Evolutionary conservation across 2,329 filamentous ascomycete species (phyloP).

Genomic region (Aureobasidium mangrovei): DNA sequence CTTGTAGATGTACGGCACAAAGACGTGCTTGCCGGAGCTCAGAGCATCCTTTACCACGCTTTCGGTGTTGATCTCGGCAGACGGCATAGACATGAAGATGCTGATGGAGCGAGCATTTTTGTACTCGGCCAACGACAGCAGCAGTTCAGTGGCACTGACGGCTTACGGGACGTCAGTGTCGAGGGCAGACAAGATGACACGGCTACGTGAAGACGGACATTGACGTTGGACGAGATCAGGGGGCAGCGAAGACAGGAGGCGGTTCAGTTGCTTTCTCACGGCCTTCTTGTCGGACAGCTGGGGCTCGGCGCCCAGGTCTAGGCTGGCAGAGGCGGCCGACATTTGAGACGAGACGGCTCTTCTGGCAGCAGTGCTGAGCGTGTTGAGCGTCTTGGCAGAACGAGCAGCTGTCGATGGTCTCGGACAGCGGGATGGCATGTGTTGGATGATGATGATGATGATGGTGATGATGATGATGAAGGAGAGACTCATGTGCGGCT

Average conservation of each 20-base stretch:
- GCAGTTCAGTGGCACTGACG: conserved; percentile 51
- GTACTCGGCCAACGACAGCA: conserved; percentile 66
- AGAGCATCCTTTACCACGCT: conserved; percentile 76
- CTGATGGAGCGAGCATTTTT: conserved; percentile 65
- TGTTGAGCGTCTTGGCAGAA: background rate
- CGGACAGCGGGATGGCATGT: background rate
- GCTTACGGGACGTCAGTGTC: conserved; percentile 41
- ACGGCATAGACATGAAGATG: conserved; percentile 89
- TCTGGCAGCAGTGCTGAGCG: background rate
- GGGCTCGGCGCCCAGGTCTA: conserved; percentile 13
- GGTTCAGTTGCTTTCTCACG: conserved; percentile 61
- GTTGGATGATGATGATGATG: background rate
- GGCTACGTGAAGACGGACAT: conserved; percentile 47
- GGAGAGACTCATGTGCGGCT: background rate
- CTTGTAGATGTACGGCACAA: conserved; percentile 79
- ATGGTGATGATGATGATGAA: background rate
- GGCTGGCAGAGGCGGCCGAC: background rate
- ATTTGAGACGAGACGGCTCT: background rate
- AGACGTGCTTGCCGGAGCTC: conserved; percentile 69
- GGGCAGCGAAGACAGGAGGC: conserved; percentile 52
- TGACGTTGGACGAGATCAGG: conserved; percentile 56
- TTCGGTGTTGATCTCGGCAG: conserved; percentile 75
- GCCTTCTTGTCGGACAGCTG: conserved; percentile 52
- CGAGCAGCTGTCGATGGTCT: background rate
- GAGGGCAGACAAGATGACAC: background rate